Base-by-base conservation (phyloP, 805 yeast genomes). In the Zygosaccharomyces gambellarensis region DNA sequence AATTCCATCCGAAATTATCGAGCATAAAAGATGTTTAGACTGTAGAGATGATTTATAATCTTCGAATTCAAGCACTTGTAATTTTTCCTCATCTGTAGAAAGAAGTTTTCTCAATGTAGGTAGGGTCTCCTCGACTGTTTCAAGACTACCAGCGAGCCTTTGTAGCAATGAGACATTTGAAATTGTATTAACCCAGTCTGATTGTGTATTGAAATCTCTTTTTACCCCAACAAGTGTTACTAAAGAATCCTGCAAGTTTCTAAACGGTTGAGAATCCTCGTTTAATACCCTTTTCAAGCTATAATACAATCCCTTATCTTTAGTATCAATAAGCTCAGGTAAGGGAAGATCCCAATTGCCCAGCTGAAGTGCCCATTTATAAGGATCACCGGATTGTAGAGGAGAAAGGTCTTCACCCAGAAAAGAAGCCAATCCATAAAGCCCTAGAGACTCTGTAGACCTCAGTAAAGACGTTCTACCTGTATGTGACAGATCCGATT, bases 331-430 rank as follows among this genome's bases (percentile, higher is more conserved):
- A 0, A 50, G 54, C 2, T 59, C 62, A 1, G 82, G 73, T 0
- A 62, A 52, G 0, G 95, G 87, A 1, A 86, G 52, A 47, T 84
- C 85, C 97, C 97, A 90, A 44, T 79, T 78, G 39, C 76, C 78
- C 36, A 90, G 65, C 59, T 85, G 85, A 89, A 96, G 84, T 0
- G 82, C 78, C 80, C 89, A 82, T 50, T 78, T 81, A 61, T 76
- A 85, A 1, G 66, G 50, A 22, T 64, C 63, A 21, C 59, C 62
- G 1, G 53, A 45, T 9, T 57, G 56, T 5, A 48, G 44, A 0
- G 31, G 49, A 10, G 54, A 29, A n/a, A 53, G 56, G 8, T 67
- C 65, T 34, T 68, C 65, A 7, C 75, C 64, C n/a, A 79, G 54
- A 4, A 51, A 36, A 30, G 71, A 72, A 0, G 90, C 76, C 1